phyloP scores from a whole-genome alignment of 495 filamentous ascomycete genomes.

The Tuber melanosporum region DNA sequence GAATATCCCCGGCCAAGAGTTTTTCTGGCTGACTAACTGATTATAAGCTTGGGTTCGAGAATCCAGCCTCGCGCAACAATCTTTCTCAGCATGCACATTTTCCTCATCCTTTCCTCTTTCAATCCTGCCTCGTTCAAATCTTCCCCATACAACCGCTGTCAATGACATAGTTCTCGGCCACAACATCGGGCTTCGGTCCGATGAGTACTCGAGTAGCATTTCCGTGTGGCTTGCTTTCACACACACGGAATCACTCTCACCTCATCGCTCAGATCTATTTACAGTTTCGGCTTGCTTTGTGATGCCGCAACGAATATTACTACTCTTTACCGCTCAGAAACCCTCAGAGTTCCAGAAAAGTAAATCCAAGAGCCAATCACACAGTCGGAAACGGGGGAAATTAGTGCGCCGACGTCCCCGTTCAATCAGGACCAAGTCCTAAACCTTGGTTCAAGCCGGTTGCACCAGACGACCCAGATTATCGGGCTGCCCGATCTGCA shows the following conservation, averaged over 20 bases:
- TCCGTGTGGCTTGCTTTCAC: neutral
- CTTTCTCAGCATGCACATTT: neutral
- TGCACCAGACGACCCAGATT: neutral
- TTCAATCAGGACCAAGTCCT: neutral
- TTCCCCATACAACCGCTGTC: neutral
- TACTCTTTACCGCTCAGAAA: neutral
- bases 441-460: neutral
- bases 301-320: neutral
- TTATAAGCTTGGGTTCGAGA: neutral
- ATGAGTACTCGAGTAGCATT: neutral
- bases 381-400: neutral
- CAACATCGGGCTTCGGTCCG: neutral
- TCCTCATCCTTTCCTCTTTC: neutral
- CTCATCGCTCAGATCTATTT: neutral
- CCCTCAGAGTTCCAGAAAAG: neutral
- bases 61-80: neutral
- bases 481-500: neutral
- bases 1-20: neutral
- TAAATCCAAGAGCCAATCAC: neutral
- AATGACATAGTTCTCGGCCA: neutral
- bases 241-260: neutral
- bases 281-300: neutral
- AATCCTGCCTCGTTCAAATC: neutral
- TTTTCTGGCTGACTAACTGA: neutral
- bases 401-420: neutral